Evolutionary conservation across 495 filamentous ascomycete genomes (phyloP), one percentile per base, ranked within the genome.

Genomic region (Saxispiralis lemnorum): DNA sequence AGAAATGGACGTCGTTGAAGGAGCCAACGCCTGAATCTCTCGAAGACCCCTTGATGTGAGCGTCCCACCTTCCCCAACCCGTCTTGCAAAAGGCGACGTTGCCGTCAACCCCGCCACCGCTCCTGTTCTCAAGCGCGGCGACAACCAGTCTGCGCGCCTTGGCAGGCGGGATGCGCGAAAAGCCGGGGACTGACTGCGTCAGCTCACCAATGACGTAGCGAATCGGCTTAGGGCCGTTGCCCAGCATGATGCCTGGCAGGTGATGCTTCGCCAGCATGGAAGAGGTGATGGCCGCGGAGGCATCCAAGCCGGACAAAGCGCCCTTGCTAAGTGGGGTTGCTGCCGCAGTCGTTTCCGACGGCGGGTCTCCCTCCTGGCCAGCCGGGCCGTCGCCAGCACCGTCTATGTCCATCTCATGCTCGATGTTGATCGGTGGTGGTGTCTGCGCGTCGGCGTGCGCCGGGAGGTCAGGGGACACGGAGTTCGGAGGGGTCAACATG

Each of bases 61-160:
- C 88, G 60, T 89, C 79, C 89, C 89, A 97, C 37, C 84, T 76
- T 38, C 89, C 89, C 89, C 89, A 97, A 46, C 89, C 89, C 45
- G 93, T 80, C 65, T 97, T 97, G 58, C 92, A 81, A 54, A 95
- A 97, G 51, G 80, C 69, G 42, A 96, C 81, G 42, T 88, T 81
- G 51, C 80, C 76, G 42, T 78, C 62, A 10, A 61, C 46, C 34
- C 78, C 68, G 40, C 78, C 83, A 32, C 73, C 72, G 21, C 65
- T 70, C 51, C 79, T 75, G 52, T 76, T 72, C 63, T 93, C 85
- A 30, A 94, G 60, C 31, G 85, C 86, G 16, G 74, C 78, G 15
- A 92, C 86, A 2, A 93, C 83, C 31, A 93, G 64, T 56, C 89
- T 75, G 52, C 89, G 74, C 35, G 89, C 88, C 63, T 92, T 94